These are phyloP conservation scores for Tetracladium setigerum DNA, from an alignment of 495 filamentous ascomycete species.

Conservation along the genomic window DNA sequence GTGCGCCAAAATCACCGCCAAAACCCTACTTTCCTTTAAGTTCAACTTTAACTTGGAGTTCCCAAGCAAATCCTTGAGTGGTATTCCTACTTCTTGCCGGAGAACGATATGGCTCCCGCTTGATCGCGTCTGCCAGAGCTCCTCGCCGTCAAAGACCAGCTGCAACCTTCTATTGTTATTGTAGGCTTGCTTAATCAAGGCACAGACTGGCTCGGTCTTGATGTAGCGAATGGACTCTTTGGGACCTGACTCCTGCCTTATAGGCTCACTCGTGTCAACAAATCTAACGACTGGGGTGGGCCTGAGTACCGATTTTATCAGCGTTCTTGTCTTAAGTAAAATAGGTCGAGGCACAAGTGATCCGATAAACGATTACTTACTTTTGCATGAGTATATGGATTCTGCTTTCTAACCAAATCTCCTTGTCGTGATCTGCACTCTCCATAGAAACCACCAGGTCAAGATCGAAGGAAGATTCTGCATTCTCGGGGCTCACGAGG, in stretches of 20 bases:
- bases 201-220: background rate
- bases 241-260: background rate
- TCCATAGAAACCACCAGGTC: no score
- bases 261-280: background rate
- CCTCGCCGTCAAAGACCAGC: background rate
- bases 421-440: no score
- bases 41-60: background rate
- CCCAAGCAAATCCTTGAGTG: background rate
- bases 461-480: no score
- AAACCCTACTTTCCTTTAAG: background rate
- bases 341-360: no score
- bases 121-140: background rate
- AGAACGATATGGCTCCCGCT: background rate
- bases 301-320: background rate
- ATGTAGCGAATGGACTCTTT: background rate
- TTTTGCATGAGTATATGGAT: no score
- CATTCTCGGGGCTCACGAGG: no score
- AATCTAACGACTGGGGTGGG: background rate
- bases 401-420: no score
- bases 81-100: background rate
- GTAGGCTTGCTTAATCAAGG: background rate
- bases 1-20: no score
- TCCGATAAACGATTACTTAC: no score
- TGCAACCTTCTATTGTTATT: background rate
- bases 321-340: no score